Base-by-base conservation (phyloP, 2,329 filamentous ascomycete species). In the Neonectria magnoliae region DNA sequence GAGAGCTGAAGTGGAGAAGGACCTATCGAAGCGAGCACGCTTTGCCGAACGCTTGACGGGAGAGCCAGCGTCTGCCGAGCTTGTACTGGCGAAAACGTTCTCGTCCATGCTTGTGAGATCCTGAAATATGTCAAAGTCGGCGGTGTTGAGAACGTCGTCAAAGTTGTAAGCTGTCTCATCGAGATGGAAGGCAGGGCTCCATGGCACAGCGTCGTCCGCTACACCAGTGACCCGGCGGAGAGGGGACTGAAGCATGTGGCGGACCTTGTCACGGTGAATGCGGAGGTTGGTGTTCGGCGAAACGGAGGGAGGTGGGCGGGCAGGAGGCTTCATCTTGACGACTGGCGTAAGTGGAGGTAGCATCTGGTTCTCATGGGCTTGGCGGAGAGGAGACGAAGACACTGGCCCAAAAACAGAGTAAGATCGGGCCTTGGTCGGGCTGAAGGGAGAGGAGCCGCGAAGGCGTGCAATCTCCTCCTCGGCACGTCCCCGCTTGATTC, bases 401-500 rank as follows among this genome's bases (percentile, higher is more conserved):
- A 82, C 77, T 9, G 87, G 85, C 38, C 84, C 79, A 58, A 84
- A 82, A 5, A 80, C 83, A 65, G 84, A 81, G 60, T 82, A 82
- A 13, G 87, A 85, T 45, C 89, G 85, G 71, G 82, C 80, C 81
- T 93, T 94, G 54, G 89, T 92, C 5, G 96, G 96, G 75, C 94
- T 98, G 74, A 97, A 94, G 73, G 94, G 95, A 2, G 94, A 97
- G 2, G 95, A 98, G 67, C 92, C 93, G 70, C 96, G 91, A 58
- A 98, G 91, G 44, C 95, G 93, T 50, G 92, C 93, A 82, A 99
- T 98, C 79, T 98, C 96, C 73, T 97, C 94, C 78, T 98, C 96
- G 16, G 96, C 96, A 66, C 95, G 91, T 31, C 95, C 95, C 65
- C 93, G 91, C 82, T 95, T 97, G 73, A 94, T 90, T 60, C 89